Evolutionary conservation across 2,329 filamentous ascomycete genomes (phyloP).

Genomic region (Pyrenophora tritici-repentis): DNA sequence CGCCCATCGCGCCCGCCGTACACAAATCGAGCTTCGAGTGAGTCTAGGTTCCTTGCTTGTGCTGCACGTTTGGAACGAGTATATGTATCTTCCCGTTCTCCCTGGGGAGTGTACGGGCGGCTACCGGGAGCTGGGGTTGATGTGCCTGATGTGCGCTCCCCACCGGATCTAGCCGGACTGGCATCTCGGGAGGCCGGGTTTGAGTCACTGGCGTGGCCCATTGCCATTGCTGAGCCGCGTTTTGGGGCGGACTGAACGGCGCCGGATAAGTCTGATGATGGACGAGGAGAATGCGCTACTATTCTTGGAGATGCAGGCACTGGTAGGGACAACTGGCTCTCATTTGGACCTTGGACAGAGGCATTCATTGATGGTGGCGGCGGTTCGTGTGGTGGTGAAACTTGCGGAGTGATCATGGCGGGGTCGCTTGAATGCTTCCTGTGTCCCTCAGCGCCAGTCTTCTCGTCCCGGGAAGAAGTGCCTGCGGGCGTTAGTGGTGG

Average conservation of each 20-base stretch:
- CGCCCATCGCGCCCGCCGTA: conserved; percentile 76
- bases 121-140: conserved; percentile 65
- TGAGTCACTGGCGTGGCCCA: conserved; percentile 62
- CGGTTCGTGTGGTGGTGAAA: conserved; percentile 61
- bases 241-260: conserved; percentile 54
- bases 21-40: conserved; percentile 81
- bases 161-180: conserved; percentile 66
- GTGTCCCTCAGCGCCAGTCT: conserved; percentile 40
- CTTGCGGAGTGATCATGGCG: conserved; percentile 61
- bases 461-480: conserved; percentile 65
- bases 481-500: conserved; percentile 88
- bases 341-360: conserved; percentile 28
- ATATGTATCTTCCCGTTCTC: conserved; percentile 83
- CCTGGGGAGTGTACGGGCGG: conserved; percentile 76
- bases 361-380: conserved; percentile 52
- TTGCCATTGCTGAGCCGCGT: conserved; percentile 59
- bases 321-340: conserved; percentile 27
- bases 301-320: conserved; percentile 37
- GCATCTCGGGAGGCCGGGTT: conserved; percentile 60
- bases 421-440: conserved; percentile 49
- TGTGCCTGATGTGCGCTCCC: conserved; percentile 54
- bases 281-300: conserved; percentile 47
- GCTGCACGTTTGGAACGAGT: conserved; percentile 78
- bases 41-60: conserved; percentile 66
- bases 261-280: conserved; percentile 51